Conservation (phyloP, 2,329 filamentous ascomycete species). For the Diaporthe velutina region DNA sequence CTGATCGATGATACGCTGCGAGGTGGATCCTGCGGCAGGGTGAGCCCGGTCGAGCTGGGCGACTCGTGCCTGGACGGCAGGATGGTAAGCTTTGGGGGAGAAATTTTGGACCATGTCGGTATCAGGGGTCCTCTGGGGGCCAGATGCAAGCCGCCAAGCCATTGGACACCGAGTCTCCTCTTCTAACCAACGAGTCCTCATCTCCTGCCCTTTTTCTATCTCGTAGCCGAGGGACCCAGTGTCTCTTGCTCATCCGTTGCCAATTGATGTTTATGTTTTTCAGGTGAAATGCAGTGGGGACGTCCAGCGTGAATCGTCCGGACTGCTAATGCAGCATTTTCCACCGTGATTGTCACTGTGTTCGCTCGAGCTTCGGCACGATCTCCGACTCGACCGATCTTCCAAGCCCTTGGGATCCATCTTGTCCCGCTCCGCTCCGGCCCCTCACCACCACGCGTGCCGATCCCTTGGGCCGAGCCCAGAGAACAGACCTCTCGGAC, state of each 20-base stretch:
- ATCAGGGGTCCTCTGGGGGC: slow-evolving; percentile 20
- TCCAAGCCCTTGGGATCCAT: slow-evolving; percentile 15
- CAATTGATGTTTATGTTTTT: neutral
- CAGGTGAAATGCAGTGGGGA: neutral
- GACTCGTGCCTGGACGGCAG: slow-evolving; percentile 7
- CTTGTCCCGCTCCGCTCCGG: slow-evolving; percentile 21
- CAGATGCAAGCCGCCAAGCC: slow-evolving; percentile 22
- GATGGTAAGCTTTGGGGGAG: slow-evolving; percentile 14
- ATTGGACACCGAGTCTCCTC: slow-evolving; percentile 21
- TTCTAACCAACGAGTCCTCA: neutral
- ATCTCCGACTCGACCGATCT: slow-evolving; percentile 18
- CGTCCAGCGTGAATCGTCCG: slow-evolving; percentile 6
- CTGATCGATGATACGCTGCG: slow-evolving; percentile 21
- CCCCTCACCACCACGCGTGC: slow-evolving; percentile 9
- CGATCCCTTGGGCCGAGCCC: slow-evolving; percentile 3
- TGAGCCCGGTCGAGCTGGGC: neutral
- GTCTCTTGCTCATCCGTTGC: neutral
- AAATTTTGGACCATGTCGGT: slow-evolving; percentile 16
- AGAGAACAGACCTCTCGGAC: neutral
- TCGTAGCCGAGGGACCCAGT: neutral
- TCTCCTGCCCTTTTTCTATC: neutral
- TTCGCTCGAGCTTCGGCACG: slow-evolving; percentile 11
- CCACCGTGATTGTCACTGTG: slow-evolving; percentile 20
- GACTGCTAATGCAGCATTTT: neutral
- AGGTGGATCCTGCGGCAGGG: slow-evolving; percentile 25